Base-by-base conservation (phyloP, 2,329 filamentous ascomycete genomes). In the Microsporum audouinii region DNA sequence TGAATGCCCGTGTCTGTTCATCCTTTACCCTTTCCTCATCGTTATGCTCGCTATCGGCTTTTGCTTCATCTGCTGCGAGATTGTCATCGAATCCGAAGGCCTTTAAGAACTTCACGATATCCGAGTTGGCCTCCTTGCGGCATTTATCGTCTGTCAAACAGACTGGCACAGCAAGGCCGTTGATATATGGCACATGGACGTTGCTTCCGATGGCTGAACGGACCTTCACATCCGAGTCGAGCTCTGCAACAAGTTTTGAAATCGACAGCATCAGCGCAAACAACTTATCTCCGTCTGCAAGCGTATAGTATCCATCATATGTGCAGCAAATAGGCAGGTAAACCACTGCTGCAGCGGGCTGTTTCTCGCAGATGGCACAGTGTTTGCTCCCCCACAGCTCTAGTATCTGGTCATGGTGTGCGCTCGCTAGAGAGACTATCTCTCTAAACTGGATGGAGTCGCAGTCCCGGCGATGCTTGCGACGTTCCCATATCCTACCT, bases 311-410 rank as follows among this genome's bases (percentile, higher is more conserved):
- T 2, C 64, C 64, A 53, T 61, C 57, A 43, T 60, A 51, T 2
- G 61, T 62, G 38, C 60, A 62, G 56, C 61, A 64, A 4, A 66
- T 62, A 31, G 63, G 61, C 2, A 61, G 58, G 39, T 65, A 61
- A 12, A 63, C 59, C 3, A 62, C 38, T 14, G 57, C 61, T 31
- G 38, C 51, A 43, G 58, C 55, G 49, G 45, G 38, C 17, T 45
- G 14, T 31, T 43, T n/a, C 1, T 56, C 55, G 39, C 63, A 66
- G 29, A 58, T 33, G n/a, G 56, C 63, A 59, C 64, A 64, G n/a
- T 33, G 38, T 34, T 43, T 36, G 3, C 23, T 56, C 29, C 49
- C 57, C 58, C 61, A 65, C 5, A 63, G 55, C 47, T 47, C 59
- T 14, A 65, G 58, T 41, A 66, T 47, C 5, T 60, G 36, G 29